phyloP scores from a whole-genome alignment of 306 rosid genomes.

The Ceratonia siliqua region DNA sequence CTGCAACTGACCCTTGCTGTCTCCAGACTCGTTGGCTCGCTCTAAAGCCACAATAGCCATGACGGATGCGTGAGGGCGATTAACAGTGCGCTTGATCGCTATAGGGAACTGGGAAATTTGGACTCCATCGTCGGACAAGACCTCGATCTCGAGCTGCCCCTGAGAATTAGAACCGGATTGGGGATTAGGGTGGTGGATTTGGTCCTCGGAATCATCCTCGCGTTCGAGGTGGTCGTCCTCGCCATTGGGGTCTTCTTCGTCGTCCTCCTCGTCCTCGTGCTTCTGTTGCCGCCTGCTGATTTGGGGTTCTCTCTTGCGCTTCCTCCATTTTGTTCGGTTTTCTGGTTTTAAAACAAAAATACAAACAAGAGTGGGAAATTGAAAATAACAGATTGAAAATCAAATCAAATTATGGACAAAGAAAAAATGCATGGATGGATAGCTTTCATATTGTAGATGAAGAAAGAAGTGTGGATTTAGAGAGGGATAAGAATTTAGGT shows the following conservation, averaged over 20 bases:
- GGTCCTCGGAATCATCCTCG: slow-evolving; percentile 63
- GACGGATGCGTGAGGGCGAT: slow-evolving; percentile 78
- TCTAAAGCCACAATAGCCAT: slow-evolving; percentile 64
- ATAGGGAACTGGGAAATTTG: slow-evolving; percentile 69
- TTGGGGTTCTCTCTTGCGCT: slow-evolving; percentile 59
- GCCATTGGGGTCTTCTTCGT: slow-evolving; percentile 43
- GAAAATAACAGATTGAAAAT: not conserved
- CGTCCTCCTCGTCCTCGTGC: slow-evolving; percentile 48
- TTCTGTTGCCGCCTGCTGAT: slow-evolving; percentile 35
- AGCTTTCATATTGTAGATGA: slow-evolving; percentile 24
- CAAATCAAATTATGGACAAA: not conserved
- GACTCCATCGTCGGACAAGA: slow-evolving; percentile 56
- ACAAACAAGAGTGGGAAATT: not conserved
- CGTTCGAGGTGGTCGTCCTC: slow-evolving; percentile 45
- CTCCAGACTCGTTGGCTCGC: slow-evolving; percentile 63
- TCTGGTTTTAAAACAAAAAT: slow-evolving; percentile 33
- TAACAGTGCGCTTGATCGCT: slow-evolving; percentile 59
- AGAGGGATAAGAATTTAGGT: slow-evolving; percentile 37
- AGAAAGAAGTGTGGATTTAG: slow-evolving; percentile 36
- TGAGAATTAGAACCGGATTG: slow-evolving; percentile 41
- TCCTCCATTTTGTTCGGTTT: slow-evolving; percentile 60
- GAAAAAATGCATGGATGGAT: not conserved
- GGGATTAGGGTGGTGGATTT: slow-evolving; percentile 34
- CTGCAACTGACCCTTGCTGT: slow-evolving; percentile 45
- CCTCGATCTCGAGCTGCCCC: slow-evolving; percentile 55